Percentiles rank a stretch among this genome's conserved stretches.
Evolutionary conservation across 148 eudicot genomes (phyloP).

Genomic region (Polygonum aviculare): DNA sequence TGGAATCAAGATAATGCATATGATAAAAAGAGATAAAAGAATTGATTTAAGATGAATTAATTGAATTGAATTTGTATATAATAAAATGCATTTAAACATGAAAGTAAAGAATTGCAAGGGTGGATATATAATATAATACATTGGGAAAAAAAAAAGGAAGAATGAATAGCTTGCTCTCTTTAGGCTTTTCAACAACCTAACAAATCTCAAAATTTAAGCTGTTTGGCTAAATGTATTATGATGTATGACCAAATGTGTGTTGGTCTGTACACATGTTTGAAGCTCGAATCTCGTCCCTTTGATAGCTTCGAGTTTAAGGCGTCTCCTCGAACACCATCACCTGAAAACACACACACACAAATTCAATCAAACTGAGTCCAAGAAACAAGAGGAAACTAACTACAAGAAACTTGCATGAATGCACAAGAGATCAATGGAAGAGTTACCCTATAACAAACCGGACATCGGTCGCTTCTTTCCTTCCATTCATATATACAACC

Average conservation of each 20-base stretch:
- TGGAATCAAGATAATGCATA: no score
- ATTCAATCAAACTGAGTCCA: neutral
- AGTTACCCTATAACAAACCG: conserved; percentile 5
- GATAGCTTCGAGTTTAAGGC: neutral
- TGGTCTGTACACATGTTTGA: neutral
- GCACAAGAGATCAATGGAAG: no score
- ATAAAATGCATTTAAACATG: neutral
- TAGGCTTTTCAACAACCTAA: neutral
- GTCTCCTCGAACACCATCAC: conserved; percentile 7
- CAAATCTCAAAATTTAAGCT: neutral
- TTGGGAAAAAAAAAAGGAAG: no score
- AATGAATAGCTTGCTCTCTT: neutral
- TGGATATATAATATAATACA: no score
- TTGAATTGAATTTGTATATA: neutral
- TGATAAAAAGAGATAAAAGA: neutral
- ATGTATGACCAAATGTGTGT: neutral
- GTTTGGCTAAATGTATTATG: neutral
- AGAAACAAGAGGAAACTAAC: no score
- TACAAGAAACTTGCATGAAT: no score
- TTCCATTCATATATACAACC: conserved; percentile 14
- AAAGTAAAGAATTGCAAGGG: neutral
- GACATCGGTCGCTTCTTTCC: conserved; percentile 15
- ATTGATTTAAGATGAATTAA: neutral
- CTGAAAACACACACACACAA: neutral
- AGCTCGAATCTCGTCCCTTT: neutral